Percentiles rank a stretch among this genome's conserved stretches.
Evolutionary conservation across 2,329 filamentous ascomycete species (phyloP).

Genomic region (Cordyceps militaris): DNA sequence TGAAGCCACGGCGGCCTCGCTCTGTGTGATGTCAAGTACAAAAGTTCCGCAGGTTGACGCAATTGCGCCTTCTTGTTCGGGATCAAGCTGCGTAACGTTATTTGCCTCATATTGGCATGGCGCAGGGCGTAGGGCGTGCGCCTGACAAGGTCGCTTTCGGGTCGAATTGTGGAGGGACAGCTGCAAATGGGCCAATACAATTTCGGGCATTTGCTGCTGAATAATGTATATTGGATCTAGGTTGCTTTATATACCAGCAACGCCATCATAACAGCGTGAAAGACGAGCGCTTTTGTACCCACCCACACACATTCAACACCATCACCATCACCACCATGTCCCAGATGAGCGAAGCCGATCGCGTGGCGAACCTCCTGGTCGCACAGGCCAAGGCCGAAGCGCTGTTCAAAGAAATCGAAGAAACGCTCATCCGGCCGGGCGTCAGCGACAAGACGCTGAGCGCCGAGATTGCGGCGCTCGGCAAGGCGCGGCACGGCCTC

Average conservation of each 20-base stretch:
- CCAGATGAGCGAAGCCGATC: conserved; percentile 14
- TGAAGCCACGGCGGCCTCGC: neutral
- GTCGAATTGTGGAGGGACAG: neutral
- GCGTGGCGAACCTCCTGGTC: conserved; percentile 33
- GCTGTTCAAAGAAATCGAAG: conserved; percentile 41
- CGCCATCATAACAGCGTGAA: too few relatives aligned
- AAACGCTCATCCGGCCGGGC: conserved; percentile 37
- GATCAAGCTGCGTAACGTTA: neutral
- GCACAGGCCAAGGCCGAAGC: conserved; percentile 38
- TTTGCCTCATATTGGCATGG: neutral
- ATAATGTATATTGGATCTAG: neutral
- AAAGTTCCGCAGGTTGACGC: too few relatives aligned
- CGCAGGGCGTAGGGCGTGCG: too few relatives aligned
- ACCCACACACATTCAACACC: neutral
- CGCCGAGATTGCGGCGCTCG: conserved; percentile 36
- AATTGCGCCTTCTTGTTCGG: neutral
- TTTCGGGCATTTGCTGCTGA: neutral
- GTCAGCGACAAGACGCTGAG: conserved; percentile 40
- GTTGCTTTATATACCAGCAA: neutral
- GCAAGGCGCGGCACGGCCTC: conserved; percentile 27
- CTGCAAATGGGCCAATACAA: neutral
- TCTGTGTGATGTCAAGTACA: too few relatives aligned
- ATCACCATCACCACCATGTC: neutral
- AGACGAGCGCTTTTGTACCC: neutral
- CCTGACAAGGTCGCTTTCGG: neutral